Percentiles rank a stretch among this genome's conserved stretches.
phyloP scores from a whole-genome alignment of 2,329 filamentous ascomycete genomes.

The Conoideocrella luteorostrata region DNA sequence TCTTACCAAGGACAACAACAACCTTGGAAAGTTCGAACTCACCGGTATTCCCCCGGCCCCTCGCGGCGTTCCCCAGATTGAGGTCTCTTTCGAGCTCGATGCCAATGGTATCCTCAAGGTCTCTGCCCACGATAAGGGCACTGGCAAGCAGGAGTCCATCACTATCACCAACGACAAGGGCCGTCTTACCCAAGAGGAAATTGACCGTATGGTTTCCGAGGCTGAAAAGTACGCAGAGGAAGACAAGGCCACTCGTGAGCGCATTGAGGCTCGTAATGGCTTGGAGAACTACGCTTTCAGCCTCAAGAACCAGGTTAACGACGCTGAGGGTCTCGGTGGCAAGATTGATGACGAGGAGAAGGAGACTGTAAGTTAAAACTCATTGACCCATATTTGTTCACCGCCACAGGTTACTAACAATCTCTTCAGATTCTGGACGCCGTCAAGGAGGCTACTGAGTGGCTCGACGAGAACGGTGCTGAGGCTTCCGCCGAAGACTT shows the following conservation, averaged over 20 bases:
- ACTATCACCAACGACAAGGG: slow-evolving; percentile 99
- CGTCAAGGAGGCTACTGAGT: slow-evolving; percentile 93
- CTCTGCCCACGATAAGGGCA: slow-evolving; percentile 93
- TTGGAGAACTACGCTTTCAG: slow-evolving; percentile 99
- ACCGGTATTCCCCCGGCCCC: slow-evolving; percentile 92
- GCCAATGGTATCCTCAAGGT: slow-evolving; percentile 99
- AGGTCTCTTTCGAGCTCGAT: slow-evolving; percentile 96
- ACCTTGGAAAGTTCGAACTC: slow-evolving; percentile 96
- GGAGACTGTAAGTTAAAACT: slow-evolving; percentile 67
- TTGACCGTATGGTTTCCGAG: slow-evolving; percentile 98
- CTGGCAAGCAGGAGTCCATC: slow-evolving; percentile 93
- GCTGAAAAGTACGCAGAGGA: slow-evolving; percentile 98
- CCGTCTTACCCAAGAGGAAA: slow-evolving; percentile 91
- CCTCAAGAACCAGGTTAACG: slow-evolving; percentile 98
- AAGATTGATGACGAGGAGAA: slow-evolving; percentile 99
- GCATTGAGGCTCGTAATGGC: slow-evolving; percentile 91
- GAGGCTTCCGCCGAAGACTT: slow-evolving; percentile 89
- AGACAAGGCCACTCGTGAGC: slow-evolving; percentile 95
- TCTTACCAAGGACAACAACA: slow-evolving; percentile 95
- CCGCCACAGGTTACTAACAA: slow-evolving; percentile 30
- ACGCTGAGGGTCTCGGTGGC: slow-evolving; percentile 91
- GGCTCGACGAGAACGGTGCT: slow-evolving; percentile 91
- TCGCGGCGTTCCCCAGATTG: slow-evolving; percentile 94
- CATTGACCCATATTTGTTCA: neutral
- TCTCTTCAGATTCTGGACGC: slow-evolving; percentile 70